Percentiles rank a stretch among this genome's conserved stretches.
These are phyloP conservation scores for Balansia obtecta DNA, from an alignment of 2,329 filamentous ascomycete species.

Conservation along the genomic window DNA sequence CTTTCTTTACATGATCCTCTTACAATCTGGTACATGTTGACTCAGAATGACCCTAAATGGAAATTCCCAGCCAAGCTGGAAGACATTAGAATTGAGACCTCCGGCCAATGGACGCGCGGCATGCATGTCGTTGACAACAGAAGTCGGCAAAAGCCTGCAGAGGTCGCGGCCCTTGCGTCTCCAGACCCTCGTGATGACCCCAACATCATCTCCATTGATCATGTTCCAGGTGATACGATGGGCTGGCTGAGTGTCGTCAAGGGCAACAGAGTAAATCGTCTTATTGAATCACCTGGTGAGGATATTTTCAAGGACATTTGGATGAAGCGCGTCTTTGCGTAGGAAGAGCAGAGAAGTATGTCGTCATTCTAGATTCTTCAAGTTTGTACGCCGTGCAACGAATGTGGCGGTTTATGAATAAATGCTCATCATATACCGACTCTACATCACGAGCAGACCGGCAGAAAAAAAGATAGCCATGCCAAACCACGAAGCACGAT, in stretches of 20 bases:
- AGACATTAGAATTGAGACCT: constrained; percentile 81
- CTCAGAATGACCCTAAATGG: constrained; percentile 45
- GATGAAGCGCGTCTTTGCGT: constrained; percentile 52
- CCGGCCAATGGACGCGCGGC: constrained; percentile 87
- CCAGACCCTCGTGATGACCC: constrained; percentile 28
- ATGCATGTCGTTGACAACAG: constrained; percentile 79
- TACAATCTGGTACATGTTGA: constrained; percentile 67
- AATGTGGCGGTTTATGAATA: too few species aligned
- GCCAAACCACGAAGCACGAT: too few species aligned
- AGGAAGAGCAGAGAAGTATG: constrained; percentile 1
- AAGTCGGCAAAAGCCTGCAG: constrained; percentile 38
- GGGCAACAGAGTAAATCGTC: constrained; percentile 71
- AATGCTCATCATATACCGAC: too few species aligned
- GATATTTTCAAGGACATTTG: constrained; percentile 53
- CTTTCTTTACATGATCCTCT: constrained; percentile 67
- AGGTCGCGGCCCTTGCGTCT: constrained; percentile 26
- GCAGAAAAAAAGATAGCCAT: too few species aligned
- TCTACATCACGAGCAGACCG: too few species aligned
- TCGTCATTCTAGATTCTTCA: neutral
- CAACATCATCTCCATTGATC: constrained; percentile 27
- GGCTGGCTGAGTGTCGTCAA: constrained; percentile 62
- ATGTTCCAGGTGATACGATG: constrained; percentile 56
- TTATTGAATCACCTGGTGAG: constrained; percentile 56
- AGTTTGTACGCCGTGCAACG: too few species aligned
- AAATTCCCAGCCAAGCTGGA: constrained; percentile 46